Evolutionary conservation across 1,284 basidiomycete species (phyloP), one percentile per base, ranked within the genome.

Genomic region (Cutaneotrichosporon sp.): DNA sequence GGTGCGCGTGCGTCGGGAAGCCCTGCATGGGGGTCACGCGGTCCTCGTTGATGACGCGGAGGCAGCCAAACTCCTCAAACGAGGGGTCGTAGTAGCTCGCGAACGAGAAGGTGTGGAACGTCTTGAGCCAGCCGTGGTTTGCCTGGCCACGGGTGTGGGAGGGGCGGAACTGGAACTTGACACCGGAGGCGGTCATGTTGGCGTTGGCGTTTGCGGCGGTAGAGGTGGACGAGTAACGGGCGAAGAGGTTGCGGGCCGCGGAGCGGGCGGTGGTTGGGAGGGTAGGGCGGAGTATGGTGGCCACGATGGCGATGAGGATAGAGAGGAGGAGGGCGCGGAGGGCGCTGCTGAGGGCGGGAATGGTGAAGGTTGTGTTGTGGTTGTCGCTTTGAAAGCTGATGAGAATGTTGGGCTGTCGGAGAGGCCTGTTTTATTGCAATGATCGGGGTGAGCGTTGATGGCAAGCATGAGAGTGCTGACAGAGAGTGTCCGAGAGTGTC

Each of bases 61-160:
- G 70, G 42, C 73, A 63, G 3, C 81, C 81, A 63, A 80, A 83
- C 8, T 65, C 46, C 47, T 73, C 68, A 50, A 69, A 78, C 22
- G 53, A 25, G 4, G 73, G 69, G 58, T 89, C 87, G 62, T 87
- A 83, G 75, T 92, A 92, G 71, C 79, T 79, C 1, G 92, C 89
- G 70, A 92, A 92, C 3, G 86, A 84, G 74, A 90, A 92, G 0
- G 89, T 88, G 69, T 91, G 88, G 83, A 91, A 91, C 1, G 89
- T 88, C 82, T 93, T 94, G 53, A 97, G 82, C 93, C 93, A 97
- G 24, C 87, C 82, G 70, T 93, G 92, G 75, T 95, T 86, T 14
- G 89, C 89, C 58, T 89, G 80, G 9, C 91, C 92, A 46, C 92
- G 84, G 52, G 88, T 85, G 59, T 86, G 72, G 69, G 86, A 90